phyloP scores from a whole-genome alignment of 1,284 basidiomycete genomes.

The Fomes fomentarius region DNA sequence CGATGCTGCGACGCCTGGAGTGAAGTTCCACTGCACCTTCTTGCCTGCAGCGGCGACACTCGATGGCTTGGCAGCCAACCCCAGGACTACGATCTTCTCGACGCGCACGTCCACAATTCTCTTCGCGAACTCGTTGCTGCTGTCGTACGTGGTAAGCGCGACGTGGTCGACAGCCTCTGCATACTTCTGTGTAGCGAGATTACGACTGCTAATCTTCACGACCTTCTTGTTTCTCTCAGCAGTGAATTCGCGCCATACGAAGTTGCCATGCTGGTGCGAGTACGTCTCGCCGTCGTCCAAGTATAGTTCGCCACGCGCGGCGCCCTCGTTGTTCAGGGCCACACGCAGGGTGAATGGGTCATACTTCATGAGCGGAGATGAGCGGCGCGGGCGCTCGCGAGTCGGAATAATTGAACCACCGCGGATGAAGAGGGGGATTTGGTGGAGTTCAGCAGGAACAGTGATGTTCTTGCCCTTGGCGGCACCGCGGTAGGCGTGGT shows the following conservation, averaged over 20 bases:
- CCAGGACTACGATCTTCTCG: constrained; percentile 82
- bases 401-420: constrained; percentile 93
- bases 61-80: constrained; percentile 65
- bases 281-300: constrained; percentile 94
- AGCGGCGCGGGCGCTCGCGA: constrained; percentile 84
- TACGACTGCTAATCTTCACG: constrained; percentile 54
- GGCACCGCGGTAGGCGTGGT: constrained; percentile 66
- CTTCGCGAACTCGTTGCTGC: constrained; percentile 70
- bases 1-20: constrained; percentile 49
- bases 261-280: constrained; percentile 76
- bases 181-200: constrained; percentile 52
- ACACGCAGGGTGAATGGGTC: constrained; percentile 95
- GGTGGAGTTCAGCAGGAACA: constrained; percentile 77
- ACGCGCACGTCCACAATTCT: constrained; percentile 72
- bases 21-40: constrained; percentile 62
- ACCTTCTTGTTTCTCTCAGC: constrained; percentile 53
- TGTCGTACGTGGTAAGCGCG: constrained; percentile 49
- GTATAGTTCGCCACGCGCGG: constrained; percentile 86
- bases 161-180: constrained; percentile 55
- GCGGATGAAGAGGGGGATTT: constrained; percentile 86
- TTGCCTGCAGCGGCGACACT: constrained; percentile 56
- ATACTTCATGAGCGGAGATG: constrained; percentile 85
- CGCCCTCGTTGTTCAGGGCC: constrained; percentile 70
- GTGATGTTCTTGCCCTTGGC: constrained; percentile 68
- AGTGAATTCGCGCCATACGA: constrained; percentile 82